Conservation (phyloP, 805 yeast genomes). For the Teunomyces cretensis region DNA sequence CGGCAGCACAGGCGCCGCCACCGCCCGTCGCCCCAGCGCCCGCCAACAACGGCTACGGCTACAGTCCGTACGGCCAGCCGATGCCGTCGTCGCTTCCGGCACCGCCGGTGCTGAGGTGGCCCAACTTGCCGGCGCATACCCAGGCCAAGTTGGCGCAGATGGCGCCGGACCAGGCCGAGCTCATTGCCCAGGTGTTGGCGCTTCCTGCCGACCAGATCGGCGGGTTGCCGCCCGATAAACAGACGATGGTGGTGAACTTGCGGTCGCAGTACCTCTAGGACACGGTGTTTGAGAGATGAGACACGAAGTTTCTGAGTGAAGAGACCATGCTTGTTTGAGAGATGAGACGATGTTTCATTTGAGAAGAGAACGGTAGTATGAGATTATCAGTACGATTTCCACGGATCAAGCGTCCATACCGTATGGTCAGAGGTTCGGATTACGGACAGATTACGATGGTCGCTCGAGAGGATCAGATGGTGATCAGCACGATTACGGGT, state of each 20-base stretch:
- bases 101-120: constrained; percentile 30
- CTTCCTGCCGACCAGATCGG: constrained; percentile 51
- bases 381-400: too few species aligned
- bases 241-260: constrained; percentile 54
- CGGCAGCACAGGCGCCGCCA: constrained; percentile 14
- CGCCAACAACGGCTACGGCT: background rate
- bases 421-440: too few species aligned
- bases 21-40: constrained; percentile 10
- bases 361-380: too few species aligned
- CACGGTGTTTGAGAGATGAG: too few species aligned
- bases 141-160: constrained; percentile 50
- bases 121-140: constrained; percentile 47
- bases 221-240: constrained; percentile 50
- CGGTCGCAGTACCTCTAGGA: constrained; percentile 58
- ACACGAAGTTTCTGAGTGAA: too few species aligned
- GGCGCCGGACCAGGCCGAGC: constrained; percentile 57
- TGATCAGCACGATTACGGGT: too few species aligned
- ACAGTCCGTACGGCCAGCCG: constrained; percentile 1
- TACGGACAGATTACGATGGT: too few species aligned
- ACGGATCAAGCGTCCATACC: too few species aligned
- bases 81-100: background rate
- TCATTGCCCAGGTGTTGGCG: constrained; percentile 53
- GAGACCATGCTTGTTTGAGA: too few species aligned
- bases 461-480: too few species aligned
- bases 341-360: too few species aligned